Conservation (phyloP, 768 basidiomycete genomes). For the Leucosporidium scottii region DNA sequence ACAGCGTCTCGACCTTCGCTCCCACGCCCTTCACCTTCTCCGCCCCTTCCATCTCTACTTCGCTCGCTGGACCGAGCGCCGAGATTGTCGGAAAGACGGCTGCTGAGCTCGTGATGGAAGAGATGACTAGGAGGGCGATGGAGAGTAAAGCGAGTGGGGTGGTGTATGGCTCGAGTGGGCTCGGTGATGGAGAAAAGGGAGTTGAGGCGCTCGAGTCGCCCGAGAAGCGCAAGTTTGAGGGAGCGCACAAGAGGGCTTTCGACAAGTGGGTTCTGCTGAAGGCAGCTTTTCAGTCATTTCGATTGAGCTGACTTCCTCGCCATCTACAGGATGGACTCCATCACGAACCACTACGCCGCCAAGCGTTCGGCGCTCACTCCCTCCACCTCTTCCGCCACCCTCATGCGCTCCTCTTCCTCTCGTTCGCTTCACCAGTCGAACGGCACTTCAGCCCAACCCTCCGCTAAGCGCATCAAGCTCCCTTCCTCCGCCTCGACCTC, state of each 20-base stretch:
- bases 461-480: conserved; percentile 10
- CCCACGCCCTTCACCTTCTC: too few relatives aligned
- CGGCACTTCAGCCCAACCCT: not conserved
- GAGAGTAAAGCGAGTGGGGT: too few relatives aligned
- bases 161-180: too few relatives aligned
- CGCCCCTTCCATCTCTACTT: too few relatives aligned
- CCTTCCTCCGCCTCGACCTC: not conserved
- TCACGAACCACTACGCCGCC: conserved; percentile 29
- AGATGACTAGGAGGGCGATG: too few relatives aligned
- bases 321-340: conserved; percentile 25
- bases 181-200: too few relatives aligned
- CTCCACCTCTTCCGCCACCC: not conserved
- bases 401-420: conserved; percentile 1
- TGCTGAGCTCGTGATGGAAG: too few relatives aligned
- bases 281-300: not conserved
- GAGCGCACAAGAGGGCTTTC: not conserved
- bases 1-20: too few relatives aligned
- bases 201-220: too few relatives aligned
- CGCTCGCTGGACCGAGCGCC: too few relatives aligned
- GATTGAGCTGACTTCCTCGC: too few relatives aligned
- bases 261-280: conserved; percentile 1
- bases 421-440: not conserved
- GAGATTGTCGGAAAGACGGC: too few relatives aligned
- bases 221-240: conserved; percentile 3
- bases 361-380: conserved; percentile 9